A percentile compares a stretch with the other conserved stretches of the same genome.
phyloP scores from a whole-genome alignment of 2,329 filamentous ascomycete genomes.

The Neurospora crassa region DNA sequence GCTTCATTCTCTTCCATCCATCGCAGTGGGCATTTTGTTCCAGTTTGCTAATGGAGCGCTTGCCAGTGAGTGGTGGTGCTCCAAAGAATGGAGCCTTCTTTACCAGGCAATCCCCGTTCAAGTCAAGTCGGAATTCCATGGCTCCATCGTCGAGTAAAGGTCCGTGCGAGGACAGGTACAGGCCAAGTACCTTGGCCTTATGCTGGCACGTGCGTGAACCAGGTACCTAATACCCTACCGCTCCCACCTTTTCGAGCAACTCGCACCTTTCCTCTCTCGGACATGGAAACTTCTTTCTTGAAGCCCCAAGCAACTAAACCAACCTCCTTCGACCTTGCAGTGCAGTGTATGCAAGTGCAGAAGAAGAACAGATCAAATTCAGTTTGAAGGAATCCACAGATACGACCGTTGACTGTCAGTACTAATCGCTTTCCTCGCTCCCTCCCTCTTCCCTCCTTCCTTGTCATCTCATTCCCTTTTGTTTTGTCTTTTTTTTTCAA shows the following conservation, averaged over 20 bases:
- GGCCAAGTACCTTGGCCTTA: background rate
- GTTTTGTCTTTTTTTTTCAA: conserved; percentile 29
- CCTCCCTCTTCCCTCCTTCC: conserved; percentile 22
- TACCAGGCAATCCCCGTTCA: background rate
- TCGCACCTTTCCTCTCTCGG: conserved; percentile 22
- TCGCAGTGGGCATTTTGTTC: background rate
- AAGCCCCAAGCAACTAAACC: conserved; percentile 12
- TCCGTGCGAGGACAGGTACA: background rate
- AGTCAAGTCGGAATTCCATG: background rate
- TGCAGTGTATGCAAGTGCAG: conserved; percentile 13
- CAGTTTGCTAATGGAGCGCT: background rate
- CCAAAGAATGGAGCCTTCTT: background rate
- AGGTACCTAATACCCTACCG: conserved; percentile 6
- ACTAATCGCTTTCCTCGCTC: conserved; percentile 13
- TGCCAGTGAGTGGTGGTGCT: background rate
- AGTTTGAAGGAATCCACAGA: conserved; percentile 6
- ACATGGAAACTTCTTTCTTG: conserved; percentile 7
- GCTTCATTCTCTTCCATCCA: background rate
- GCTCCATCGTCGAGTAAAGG: background rate
- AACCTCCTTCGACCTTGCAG: conserved; percentile 15
- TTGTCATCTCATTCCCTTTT: conserved; percentile 20
- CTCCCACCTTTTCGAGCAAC: conserved; percentile 7
- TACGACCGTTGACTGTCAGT: conserved; percentile 11
- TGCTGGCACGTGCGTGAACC: background rate
- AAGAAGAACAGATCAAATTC: background rate